Base-by-base conservation (phyloP, 2,329 filamentous ascomycete species). In the Aspergillus piperis region DNA sequence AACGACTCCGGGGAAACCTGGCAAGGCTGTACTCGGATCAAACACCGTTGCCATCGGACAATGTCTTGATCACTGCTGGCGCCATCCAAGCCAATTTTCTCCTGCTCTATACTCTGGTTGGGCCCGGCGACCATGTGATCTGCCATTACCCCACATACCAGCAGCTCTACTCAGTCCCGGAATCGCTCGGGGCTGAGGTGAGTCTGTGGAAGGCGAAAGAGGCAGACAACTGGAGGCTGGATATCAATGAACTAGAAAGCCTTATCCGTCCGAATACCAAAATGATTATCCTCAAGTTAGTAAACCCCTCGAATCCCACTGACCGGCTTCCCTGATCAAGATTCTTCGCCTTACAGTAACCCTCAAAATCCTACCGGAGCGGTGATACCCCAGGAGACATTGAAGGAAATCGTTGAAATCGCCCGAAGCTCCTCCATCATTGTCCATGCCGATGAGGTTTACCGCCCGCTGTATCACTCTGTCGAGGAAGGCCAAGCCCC, bases 71-170 rank as follows among this genome's bases (percentile, higher is more conserved):
- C 60, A 91, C 90, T 0, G 86, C 89, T 30, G 92, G 92, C 8
- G 91, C 91, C 13, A 96, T 96, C 54, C 83, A 86, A 5, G 92
- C 91, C n/a, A 96, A 96, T 71, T 91, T 92, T 67, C 78, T 95
- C n/a, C 78, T 88, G 2, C 83, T 95, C 7, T 93, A 93, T 73
- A 82, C 88, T 1, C 80, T 95, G 6, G 72, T 95, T 2, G 85
- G 86, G 0, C 85, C 87, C 0, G 90, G 88, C 0, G 91, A 96
- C 71, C 92, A 96, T 81, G 89, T 94, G 50, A 84, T 96, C 60
- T 95, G 90, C 70, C 90, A 95, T 60, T 91, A 92, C 71, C 92
- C 92, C 11, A 94, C 91, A 0, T 96, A 95, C 69, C 90, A 95
- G 73, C 91, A 95, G 68, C 82, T 96, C 1, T 95, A 94, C 71